phyloP scores from a whole-genome alignment of 75 land plant species.

The Picea glauca region DNA sequence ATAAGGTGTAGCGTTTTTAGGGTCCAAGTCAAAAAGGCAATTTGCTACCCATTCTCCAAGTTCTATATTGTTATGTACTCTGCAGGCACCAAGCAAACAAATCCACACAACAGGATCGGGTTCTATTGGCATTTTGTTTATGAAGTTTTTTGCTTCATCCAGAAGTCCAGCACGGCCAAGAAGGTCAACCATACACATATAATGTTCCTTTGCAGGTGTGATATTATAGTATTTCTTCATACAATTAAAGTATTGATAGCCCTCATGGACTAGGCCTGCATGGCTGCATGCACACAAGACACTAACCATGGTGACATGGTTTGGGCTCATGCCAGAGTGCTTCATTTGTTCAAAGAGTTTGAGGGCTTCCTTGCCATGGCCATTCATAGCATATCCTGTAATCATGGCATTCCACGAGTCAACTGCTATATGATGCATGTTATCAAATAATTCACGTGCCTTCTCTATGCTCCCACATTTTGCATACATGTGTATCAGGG shows the following conservation, averaged over 20 bases:
- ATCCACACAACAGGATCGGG: background rate
- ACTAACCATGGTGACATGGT: slow-evolving; percentile 7
- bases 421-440: background rate
- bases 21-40: background rate
- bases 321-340: slow-evolving; percentile 4
- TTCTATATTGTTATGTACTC: background rate
- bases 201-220: slow-evolving; percentile 1
- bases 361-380: slow-evolving; percentile 6
- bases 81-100: slow-evolving; percentile 2
- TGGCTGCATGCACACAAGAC: slow-evolving; percentile 9
- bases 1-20: background rate
- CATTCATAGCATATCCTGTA: slow-evolving; percentile 6
- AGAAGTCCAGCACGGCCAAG: slow-evolving; percentile 9
- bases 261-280: slow-evolving; percentile 4
- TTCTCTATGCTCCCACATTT: slow-evolving; percentile 27
- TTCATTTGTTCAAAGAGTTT: slow-evolving; percentile 13
- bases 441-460: slow-evolving; percentile 21
- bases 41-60: background rate
- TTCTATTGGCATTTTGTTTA: background rate
- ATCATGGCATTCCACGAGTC: slow-evolving; percentile 20
- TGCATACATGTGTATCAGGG: slow-evolving; percentile 39
- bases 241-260: background rate
- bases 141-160: background rate
- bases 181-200: slow-evolving; percentile 4
- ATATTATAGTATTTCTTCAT: background rate